Base-by-base conservation (phyloP, 441 rosid genomes). In the Pelargonium fulgidum region DNA sequence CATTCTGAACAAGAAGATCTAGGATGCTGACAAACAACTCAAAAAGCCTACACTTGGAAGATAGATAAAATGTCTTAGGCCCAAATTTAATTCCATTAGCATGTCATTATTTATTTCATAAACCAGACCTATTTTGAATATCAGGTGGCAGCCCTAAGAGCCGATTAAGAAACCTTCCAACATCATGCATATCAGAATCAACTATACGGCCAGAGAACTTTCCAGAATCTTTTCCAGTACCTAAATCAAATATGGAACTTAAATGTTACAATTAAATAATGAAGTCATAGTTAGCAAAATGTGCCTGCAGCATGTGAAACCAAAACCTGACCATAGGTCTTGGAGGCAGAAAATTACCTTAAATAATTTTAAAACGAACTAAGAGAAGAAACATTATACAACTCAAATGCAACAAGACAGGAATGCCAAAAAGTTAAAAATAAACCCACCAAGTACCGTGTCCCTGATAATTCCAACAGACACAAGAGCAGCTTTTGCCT, bases 181-280 rank as follows among this genome's bases (percentile, higher is more conserved):
- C 93, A 73, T 94, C 99, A 70, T 94, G 99, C 97, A 94, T 94
- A 73, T 94, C 97, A 19, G 99, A 92, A 84, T 94, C 99, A 82
- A 92, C 82, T 73, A 94, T 94, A 69, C 99, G 98, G 64, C 98
- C 99, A 14, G 93, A 83, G 29, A 87, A 77, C 78, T 89, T 94
- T 17, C 90, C 89, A 75, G 61, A 72, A 78, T 91, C 97, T 80
- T 89, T 91, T 70, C 92, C 99, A 73, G 81, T 89, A 61, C 91
- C 99, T 94, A 73, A 61, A 81, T 26, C 70, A 78, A 63, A 70
- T 16, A 67, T 50, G 13, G 62, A 66, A 59, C 72, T 64, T 41
- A 17, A 56, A 63, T 54, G 22, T 52, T 29, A 62, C 24, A 58
- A 45, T 4, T 19, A 33, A 48, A 48, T 47, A 13, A 50, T 62